phyloP scores from a whole-genome alignment of 306 rosid species.

The Sindora glabra region DNA sequence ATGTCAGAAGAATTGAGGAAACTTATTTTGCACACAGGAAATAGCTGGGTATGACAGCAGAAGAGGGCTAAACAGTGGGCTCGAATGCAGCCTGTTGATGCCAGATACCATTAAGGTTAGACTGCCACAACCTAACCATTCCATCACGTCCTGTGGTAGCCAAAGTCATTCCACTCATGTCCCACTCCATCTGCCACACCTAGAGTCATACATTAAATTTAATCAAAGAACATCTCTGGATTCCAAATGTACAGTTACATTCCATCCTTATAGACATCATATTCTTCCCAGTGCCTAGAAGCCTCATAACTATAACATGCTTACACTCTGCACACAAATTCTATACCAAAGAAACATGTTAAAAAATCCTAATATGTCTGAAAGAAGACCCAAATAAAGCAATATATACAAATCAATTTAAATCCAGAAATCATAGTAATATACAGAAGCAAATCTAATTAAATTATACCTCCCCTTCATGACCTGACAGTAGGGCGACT shows the following conservation, averaged over 20 bases:
- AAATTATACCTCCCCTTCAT: conserved; percentile 54
- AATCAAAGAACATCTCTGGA: no score
- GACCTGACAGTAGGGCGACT: conserved; percentile 65
- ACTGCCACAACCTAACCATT: conserved; percentile 76
- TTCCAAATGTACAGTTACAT: no score
- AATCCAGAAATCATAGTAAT: neutral
- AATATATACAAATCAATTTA: neutral
- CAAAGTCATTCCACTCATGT: conserved; percentile 96
- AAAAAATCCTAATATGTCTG: conserved; percentile 10
- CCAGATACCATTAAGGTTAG: conserved; percentile 80
- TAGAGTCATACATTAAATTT: conserved; percentile 28
- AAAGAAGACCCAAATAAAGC: neutral
- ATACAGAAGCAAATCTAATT: neutral
- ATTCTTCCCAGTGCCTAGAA: no score
- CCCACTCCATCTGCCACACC: conserved; percentile 99
- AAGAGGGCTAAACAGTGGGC: conserved; percentile 46
- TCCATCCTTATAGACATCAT: no score
- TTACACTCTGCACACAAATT: no score
- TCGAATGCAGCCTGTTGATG: conserved; percentile 77
- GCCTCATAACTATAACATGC: no score
- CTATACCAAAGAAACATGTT: neutral
- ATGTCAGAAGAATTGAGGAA: conserved; percentile 2
- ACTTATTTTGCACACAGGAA: neutral
- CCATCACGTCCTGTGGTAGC: conserved; percentile 81
- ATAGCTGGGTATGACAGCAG: neutral